Evolutionary conservation across 495 filamentous ascomycete genomes (phyloP).

Genomic region (Trichoderma asperelloides): DNA sequence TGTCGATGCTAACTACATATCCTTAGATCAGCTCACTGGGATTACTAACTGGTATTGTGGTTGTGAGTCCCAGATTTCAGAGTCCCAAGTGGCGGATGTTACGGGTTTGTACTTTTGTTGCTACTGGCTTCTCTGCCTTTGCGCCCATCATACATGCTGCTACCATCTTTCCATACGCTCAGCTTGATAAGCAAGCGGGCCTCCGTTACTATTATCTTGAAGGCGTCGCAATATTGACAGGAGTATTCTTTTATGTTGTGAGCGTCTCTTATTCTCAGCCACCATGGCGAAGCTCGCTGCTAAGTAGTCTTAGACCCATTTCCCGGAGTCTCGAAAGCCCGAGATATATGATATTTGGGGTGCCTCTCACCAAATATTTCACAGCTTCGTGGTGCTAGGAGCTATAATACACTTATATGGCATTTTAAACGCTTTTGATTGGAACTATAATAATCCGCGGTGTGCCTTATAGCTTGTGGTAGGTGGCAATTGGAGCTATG

Average conservation of each 20-base stretch:
- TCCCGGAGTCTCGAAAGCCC: conserved; percentile 46
- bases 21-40: conserved; percentile 57
- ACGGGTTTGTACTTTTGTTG: conserved; percentile 68
- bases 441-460: conserved; percentile 15
- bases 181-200: conserved; percentile 18
- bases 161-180: conserved; percentile 15
- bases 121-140: conserved; percentile 66
- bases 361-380: conserved; percentile 60
- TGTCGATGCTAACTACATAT: not conserved
- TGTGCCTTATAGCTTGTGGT: conserved; percentile 1
- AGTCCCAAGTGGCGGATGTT: conserved; percentile 63
- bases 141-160: conserved; percentile 17
- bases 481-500: too few relatives aligned
- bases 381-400: conserved; percentile 27
- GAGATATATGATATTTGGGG: conserved; percentile 56
- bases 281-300: not conserved
- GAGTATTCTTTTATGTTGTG: conserved; percentile 13
- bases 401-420: conserved; percentile 15
- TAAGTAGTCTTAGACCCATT: conserved; percentile 15
- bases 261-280: not conserved
- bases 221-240: conserved; percentile 40
- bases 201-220: conserved; percentile 40
- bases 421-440: conserved; percentile 13
- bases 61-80: conserved; percentile 56
- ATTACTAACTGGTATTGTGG: conserved; percentile 51